Conservation (phyloP, 106 monocot genomes). For the Dendrobium nobile region DNA sequence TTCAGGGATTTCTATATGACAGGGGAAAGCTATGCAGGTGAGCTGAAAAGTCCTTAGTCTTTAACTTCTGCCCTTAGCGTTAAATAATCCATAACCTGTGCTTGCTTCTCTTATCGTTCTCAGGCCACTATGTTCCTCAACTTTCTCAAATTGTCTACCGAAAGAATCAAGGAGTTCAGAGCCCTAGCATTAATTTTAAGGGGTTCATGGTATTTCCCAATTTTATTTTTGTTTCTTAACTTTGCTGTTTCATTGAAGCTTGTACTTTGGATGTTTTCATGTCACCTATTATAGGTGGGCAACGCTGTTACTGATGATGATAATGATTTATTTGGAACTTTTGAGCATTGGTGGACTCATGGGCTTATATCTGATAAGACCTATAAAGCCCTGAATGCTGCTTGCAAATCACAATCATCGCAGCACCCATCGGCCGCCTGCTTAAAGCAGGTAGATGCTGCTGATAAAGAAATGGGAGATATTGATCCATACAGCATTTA, state of each 20-base stretch:
- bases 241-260: not conserved
- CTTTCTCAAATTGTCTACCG: constrained; percentile 65
- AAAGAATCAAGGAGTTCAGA: constrained; percentile 56
- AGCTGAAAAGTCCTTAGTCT: constrained; percentile 1
- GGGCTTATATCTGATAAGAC: constrained; percentile 80
- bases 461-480: constrained; percentile 56
- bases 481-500: constrained; percentile 95
- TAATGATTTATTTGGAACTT: constrained; percentile 84
- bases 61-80: not conserved
- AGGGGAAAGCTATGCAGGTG: constrained; percentile 96
- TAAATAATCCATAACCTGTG: not conserved
- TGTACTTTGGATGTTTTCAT: not conserved
- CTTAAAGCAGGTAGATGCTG: constrained; percentile 36
- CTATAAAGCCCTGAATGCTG: constrained; percentile 44
- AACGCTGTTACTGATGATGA: constrained; percentile 98
- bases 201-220: constrained; percentile 77
- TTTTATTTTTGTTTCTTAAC: not conserved
- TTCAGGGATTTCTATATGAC: constrained; percentile 83
- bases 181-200: constrained; percentile 77
- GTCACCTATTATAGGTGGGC: constrained; percentile 47
- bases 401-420: constrained; percentile 47
- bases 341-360: constrained; percentile 99
- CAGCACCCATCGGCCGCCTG: constrained; percentile 68
- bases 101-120: constrained; percentile 5
- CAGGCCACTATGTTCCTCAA: constrained; percentile 97